Conservation (phyloP, 208 protist species). For the Leishmania braziliensis region DNA sequence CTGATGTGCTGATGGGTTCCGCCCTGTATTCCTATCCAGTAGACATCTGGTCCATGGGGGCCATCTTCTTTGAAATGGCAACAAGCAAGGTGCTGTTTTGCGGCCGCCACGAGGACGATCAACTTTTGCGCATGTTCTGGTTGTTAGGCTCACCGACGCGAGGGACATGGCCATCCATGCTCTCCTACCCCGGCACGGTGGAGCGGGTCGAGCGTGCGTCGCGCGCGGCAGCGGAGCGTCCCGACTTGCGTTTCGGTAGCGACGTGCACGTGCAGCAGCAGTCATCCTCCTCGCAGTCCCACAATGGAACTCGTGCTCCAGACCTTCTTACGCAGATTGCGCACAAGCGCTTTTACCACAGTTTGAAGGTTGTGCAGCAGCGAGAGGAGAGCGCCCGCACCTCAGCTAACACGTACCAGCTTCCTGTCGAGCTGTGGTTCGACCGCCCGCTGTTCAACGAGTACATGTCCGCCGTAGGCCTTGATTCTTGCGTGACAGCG, state of each 20-base stretch:
- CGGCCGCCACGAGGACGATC: slow-evolving; percentile 88
- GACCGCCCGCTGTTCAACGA: slow-evolving; percentile 48
- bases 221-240: slow-evolving; percentile 21
- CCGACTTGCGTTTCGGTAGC: slow-evolving; percentile 15
- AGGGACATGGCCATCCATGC: slow-evolving; percentile 93
- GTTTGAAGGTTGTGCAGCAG: slow-evolving; percentile 19
- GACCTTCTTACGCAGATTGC: slow-evolving; percentile 27
- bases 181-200: slow-evolving; percentile 55
- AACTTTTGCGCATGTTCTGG: slow-evolving; percentile 88
- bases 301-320: slow-evolving; percentile 17
- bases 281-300: background rate
- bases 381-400: slow-evolving; percentile 20
- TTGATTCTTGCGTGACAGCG: slow-evolving; percentile 41
- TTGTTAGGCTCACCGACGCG: slow-evolving; percentile 94
- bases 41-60: slow-evolving; percentile 94
- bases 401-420: slow-evolving; percentile 41
- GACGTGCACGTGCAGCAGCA: slow-evolving; percentile 22
- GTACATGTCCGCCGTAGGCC: slow-evolving; percentile 51
- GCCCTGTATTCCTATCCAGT: slow-evolving; percentile 83
- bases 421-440: slow-evolving; percentile 63
- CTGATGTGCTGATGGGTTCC: slow-evolving; percentile 91
- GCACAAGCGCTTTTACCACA: slow-evolving; percentile 36
- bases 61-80: slow-evolving; percentile 94
- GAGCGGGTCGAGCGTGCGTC: slow-evolving; percentile 42
- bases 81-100: slow-evolving; percentile 85